Base-by-base conservation (phyloP, 2,329 filamentous ascomycete genomes). In the Calonectria naviculata region DNA sequence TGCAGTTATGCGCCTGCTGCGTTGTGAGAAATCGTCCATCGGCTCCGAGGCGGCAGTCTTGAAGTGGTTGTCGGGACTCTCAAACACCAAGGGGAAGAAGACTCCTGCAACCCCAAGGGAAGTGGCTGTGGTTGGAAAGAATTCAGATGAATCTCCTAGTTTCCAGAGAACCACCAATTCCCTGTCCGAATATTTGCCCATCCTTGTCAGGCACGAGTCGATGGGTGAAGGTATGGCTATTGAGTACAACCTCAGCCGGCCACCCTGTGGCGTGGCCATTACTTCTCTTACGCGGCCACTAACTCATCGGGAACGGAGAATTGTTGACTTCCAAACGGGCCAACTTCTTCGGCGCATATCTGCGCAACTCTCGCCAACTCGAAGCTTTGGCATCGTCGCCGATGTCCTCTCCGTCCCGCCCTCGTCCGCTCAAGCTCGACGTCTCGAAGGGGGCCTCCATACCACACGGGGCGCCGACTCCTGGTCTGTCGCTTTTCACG, bases 401-500 rank as follows among this genome's bases (percentile, higher is more conserved):
- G 79, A 79, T 56, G 74, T 80, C 12, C 66, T 78, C 68, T 68
- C 76, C 17, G 74, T 79, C 8, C 74, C 78, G 41, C 67, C 71
- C 3, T 75, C 74, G 65, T 63, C 21, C 41, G 66, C 29, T n/a
- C 66, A 73, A 26, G 36, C 70, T 17, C 66, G 60, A 24, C 76
- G 76, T 15, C 60, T 77, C 29, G 77, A 78, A 26, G 77, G 77
- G 21, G 74, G 73, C 29, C 73, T 79, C 6, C 68, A 78, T 62
- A 58, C 69, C 17, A 75, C 75, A n/a, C 75, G 72, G 28, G 77
- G 77, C 7, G 75, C 77, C 15, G 78, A 79, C 7, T 86, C 84
- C 2, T 93, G 91, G 91, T 85, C 85, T 1, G 82, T 85, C 36
- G 89, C 89, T 0, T 93, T 93, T 66, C 85, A 89, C 44, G 82